These are phyloP conservation scores for Torulaspora maleeae DNA, from an alignment of 805 yeast genomes.

Conservation along the genomic window DNA sequence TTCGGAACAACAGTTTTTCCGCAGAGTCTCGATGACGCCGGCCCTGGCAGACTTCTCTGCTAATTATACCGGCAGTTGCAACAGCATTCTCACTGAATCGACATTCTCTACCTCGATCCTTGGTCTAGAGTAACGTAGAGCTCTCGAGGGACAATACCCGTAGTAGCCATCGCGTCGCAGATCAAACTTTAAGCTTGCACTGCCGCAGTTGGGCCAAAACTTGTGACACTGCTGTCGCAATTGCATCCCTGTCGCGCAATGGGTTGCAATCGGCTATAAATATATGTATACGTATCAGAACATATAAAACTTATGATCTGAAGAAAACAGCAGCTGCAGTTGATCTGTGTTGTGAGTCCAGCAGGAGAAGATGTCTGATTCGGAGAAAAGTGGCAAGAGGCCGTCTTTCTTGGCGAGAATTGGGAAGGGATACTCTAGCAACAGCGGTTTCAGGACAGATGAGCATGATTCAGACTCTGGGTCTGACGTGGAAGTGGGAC, in stretches of 20 bases:
- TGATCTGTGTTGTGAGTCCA: neutral
- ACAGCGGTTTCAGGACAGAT: neutral
- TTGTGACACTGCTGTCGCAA: neutral
- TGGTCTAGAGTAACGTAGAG: neutral
- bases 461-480: conserved; percentile 10
- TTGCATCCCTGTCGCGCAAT: neutral
- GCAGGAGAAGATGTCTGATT: conserved; percentile 2
- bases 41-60: too few species aligned
- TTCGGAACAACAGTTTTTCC: too few species aligned
- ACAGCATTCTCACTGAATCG: too few species aligned
- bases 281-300: neutral
- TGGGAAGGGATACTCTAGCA: conserved; percentile 4
- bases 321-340: neutral
- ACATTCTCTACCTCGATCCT: neutral
- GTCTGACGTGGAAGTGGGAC: conserved; percentile 12
- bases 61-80: too few species aligned
- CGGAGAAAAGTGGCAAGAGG: conserved; percentile 5
- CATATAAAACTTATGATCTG: neutral
- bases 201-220: neutral
- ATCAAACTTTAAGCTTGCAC: neutral
- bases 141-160: neutral
- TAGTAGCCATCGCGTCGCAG: neutral
- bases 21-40: too few species aligned
- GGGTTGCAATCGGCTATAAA: too few species aligned
- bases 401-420: conserved; percentile 5